These are phyloP conservation scores for Aspergillus pseudoterreus DNA, from an alignment of 2,329 filamentous ascomycete genomes.

Conservation along the genomic window DNA sequence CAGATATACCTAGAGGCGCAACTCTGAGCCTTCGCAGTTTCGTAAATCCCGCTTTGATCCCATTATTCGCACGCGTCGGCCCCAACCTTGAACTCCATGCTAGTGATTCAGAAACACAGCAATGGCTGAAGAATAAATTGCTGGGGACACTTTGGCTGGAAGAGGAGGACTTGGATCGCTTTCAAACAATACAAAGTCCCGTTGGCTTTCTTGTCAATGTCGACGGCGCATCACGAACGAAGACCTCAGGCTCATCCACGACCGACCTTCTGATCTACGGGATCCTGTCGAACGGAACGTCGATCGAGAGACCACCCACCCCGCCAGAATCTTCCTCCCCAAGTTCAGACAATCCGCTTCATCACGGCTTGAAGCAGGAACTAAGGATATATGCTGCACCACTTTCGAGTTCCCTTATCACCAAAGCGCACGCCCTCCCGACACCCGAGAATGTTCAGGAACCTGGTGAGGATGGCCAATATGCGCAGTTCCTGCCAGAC, in stretches of 20 bases:
- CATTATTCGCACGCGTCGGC: slow-evolving; percentile 38
- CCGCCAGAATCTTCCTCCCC: slow-evolving; percentile 33
- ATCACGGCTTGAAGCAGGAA: slow-evolving; percentile 20
- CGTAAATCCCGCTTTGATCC: slow-evolving; percentile 39
- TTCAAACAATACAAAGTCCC: slow-evolving; percentile 34
- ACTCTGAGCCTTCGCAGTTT: slow-evolving; percentile 32
- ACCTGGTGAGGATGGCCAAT: slow-evolving; percentile 11
- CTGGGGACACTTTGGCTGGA: slow-evolving; percentile 32
- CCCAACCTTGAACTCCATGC: slow-evolving; percentile 40
- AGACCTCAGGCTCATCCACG: slow-evolving; percentile 17
- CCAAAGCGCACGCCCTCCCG: slow-evolving; percentile 31
- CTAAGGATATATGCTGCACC: slow-evolving; percentile 37
- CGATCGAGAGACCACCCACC: slow-evolving; percentile 29
- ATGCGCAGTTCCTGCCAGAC: slow-evolving; percentile 37
- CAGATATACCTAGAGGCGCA: slow-evolving; percentile 30
- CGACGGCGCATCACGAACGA: slow-evolving; percentile 16
- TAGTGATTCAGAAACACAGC: slow-evolving; percentile 25
- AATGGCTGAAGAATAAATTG: slow-evolving; percentile 39
- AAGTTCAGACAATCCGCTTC: slow-evolving; percentile 13
- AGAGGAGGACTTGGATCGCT: slow-evolving; percentile 28
- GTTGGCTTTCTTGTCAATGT: slow-evolving; percentile 36
- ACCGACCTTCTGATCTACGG: slow-evolving; percentile 40
- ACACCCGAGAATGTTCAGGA: slow-evolving; percentile 25
- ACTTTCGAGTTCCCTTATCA: slow-evolving; percentile 31
- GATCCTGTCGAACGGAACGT: slow-evolving; percentile 28